Base-by-base conservation (phyloP, 768 basidiomycete genomes). In the Galerina sulciceps region DNA sequence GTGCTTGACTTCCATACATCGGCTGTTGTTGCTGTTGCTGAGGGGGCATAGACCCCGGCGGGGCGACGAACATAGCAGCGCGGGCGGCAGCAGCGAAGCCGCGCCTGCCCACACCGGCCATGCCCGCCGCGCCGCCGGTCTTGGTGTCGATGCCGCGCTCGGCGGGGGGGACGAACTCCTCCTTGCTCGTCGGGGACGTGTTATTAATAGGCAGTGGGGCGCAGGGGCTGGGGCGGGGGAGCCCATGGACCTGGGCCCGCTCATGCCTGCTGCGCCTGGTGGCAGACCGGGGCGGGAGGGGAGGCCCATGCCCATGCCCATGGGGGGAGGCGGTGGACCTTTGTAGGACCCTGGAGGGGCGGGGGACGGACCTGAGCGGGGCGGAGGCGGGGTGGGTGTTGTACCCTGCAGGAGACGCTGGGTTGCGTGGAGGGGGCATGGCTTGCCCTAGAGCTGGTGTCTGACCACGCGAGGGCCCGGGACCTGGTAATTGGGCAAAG, bases 101-200 rank as follows among this genome's bases (percentile, higher is more conserved):
- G 63, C 93, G 77, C 59, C 94, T 78, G 8, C 94, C 94, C 6
- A 96, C 93, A 9, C 94, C 94, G 0, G 94, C 94, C 94, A 96
- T 95, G 0, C 91, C 90, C 9, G 90, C 91, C 53, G 80, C 85
- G 6, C 91, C 91, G 3, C 91, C 90, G 2, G 68, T 80, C 69
- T 88, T 85, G n/a, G 90, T 92, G 67, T 90, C 84, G 9, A 87
- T 78, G 35, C 83, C 80, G 6, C 68, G 71, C 60, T 72, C 69
- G 38, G 61, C 58, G n/a, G 65, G 71, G 44, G 70, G 71, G 2
- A 69, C 64, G 50, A 68, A 69, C 2, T 65, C 61, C 40, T 65
- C 49, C 9, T 43, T 50, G n/a, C 37, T 42, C 6, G 43, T 17
- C 34, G 55, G 22, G 36, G 17, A 4, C n/a, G 26, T 20, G n/a